phyloP scores from a whole-genome alignment of 179 eudicot species.

The Kewa caespitosa region DNA sequence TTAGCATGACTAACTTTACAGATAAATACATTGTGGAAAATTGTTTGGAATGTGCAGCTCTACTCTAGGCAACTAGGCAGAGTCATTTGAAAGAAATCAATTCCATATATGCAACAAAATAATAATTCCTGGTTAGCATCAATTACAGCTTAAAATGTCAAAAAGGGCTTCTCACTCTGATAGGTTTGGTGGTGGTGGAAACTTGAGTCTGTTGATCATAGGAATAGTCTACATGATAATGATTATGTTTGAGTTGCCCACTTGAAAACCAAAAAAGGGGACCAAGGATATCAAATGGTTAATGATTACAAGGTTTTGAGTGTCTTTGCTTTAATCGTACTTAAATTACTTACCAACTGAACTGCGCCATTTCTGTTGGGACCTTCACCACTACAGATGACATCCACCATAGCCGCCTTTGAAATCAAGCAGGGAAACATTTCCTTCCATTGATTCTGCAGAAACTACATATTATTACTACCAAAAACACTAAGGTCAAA shows the following conservation, averaged over 20 bases:
- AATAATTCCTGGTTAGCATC: conserved; percentile 14
- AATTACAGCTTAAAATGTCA: conserved; percentile 22
- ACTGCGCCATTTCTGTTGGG: conserved; percentile 59
- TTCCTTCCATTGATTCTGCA: conserved; percentile 90
- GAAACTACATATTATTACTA: neutral
- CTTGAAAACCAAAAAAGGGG: conserved; percentile 24
- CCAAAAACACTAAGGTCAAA: neutral
- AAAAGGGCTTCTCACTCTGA: conserved; percentile 2
- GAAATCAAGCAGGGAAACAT: conserved; percentile 88
- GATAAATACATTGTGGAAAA: no score
- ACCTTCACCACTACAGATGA: conserved; percentile 71
- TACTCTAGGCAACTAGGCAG: conserved; percentile 2
- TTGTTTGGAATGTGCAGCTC: conserved; percentile 1
- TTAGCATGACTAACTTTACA: no score
- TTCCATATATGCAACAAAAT: neutral
- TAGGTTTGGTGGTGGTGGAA: conserved; percentile 22
- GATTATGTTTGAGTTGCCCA: conserved; percentile 22
- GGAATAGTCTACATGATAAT: conserved; percentile 23
- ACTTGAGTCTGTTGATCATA: conserved; percentile 9
- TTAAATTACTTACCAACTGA: conserved; percentile 62
- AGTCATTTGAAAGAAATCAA: neutral
- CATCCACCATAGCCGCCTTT: conserved; percentile 79
- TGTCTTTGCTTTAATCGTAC: neutral
- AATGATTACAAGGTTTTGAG: conserved; percentile 16
- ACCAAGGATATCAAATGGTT: conserved; percentile 13